Base-by-base conservation (phyloP, 805 yeast genomes). In the Schwanniomyces occidentalis region DNA sequence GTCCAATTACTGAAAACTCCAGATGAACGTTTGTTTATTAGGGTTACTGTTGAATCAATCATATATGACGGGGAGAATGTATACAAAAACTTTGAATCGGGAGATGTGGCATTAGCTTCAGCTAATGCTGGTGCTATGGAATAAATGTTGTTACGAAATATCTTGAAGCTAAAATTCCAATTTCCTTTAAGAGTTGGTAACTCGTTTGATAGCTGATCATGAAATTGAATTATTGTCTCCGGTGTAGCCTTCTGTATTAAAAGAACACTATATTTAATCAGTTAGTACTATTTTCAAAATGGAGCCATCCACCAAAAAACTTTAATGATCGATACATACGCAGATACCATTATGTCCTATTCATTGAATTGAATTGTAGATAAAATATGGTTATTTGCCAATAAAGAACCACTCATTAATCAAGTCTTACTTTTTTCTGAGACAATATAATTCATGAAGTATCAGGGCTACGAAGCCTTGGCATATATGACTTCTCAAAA, bases 91-190 rank as follows among this genome's bases (percentile, higher is more conserved):
- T 71, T 63, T 22, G 71, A 61, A 26, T 70, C 72, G 2, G 61
- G 56, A 1, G 71, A 49, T 1, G 52, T 45, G 2, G 35, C 48
- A 12, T 48, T 55, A 5, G 61, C 51, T 2, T 52, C 56, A 1
- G 52, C 54, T 15, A 49, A 27, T 13, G 55, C 63, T 4, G 65
- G 69, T 0, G 78, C 76, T 20, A 64, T 57, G 13, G 78, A 64
- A 61, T 65, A 62, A 46, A 76, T 56, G 66, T 83, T 85, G 46
- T 79, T 81, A 22, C 85, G 60, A 54, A 79, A 85, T 23, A 86
- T 75, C 48, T 76, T 80, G 44, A 84, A 70, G 33, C 76, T 85
- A 46, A 84, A 80, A 26, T 65, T 67, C 95, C 95, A 85, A 28
- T 78, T 71, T 3, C 73, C 88, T 18, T 74, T 61, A 2, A 71